Evolutionary conservation across 2,329 filamentous ascomycete species (phyloP).

Genomic region (Verticillium isaacii): DNA sequence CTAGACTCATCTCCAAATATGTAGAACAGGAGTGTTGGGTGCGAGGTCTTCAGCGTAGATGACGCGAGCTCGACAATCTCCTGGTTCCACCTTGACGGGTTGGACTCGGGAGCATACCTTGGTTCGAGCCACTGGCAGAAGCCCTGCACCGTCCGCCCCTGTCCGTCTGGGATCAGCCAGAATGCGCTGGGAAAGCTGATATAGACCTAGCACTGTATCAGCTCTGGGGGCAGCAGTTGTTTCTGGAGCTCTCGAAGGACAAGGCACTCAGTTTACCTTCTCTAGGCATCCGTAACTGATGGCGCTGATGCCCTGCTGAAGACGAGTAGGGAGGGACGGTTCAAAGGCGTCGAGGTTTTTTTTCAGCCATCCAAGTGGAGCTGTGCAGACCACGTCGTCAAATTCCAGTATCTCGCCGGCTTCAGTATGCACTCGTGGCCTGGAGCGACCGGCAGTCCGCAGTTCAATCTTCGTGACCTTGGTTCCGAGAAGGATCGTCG

Average conservation of each 20-base stretch:
- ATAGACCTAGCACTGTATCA: constrained; percentile 35
- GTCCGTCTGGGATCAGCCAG: constrained; percentile 51
- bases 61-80: constrained; percentile 74
- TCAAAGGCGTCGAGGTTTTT: constrained; percentile 51
- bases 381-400: constrained; percentile 65
- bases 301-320: constrained; percentile 57
- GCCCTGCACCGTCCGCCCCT: constrained; percentile 46
- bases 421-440: constrained; percentile 38
- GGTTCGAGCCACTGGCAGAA: constrained; percentile 76
- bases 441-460: constrained; percentile 19
- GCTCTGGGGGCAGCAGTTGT: background rate
- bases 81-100: constrained; percentile 65
- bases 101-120: constrained; percentile 56
- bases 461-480: constrained; percentile 39
- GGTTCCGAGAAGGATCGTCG: constrained; percentile 47
- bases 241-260: background rate
- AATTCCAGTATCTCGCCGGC: constrained; percentile 45
- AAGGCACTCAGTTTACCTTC: constrained; percentile 41
- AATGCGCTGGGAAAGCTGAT: constrained; percentile 72
- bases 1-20: constrained; percentile 59
- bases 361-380: constrained; percentile 66
- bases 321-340: constrained; percentile 51
- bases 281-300: constrained; percentile 69
- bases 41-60: constrained; percentile 51
- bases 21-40: constrained; percentile 85